Conservation (phyloP, 2,329 filamentous ascomycete genomes). For the Trichoderma aggressivum region DNA sequence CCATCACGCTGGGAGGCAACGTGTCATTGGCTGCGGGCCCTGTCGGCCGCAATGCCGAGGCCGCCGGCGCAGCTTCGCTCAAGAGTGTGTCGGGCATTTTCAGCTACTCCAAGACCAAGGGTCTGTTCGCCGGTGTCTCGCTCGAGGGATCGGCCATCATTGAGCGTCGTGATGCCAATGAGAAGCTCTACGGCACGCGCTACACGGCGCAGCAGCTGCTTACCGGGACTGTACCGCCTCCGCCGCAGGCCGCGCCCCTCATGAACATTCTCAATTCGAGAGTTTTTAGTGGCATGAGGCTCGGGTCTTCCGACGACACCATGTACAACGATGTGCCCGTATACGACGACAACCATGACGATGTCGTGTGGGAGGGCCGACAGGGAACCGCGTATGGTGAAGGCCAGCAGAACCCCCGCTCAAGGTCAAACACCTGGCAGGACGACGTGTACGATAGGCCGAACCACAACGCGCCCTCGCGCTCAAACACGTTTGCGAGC, state of each 20-base stretch:
- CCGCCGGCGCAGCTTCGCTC: slow-evolving; percentile 86
- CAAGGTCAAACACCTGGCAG: slow-evolving; percentile 67
- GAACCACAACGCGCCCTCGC: slow-evolving; percentile 38
- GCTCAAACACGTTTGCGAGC: slow-evolving; percentile 51
- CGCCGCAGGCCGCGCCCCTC: slow-evolving; percentile 77
- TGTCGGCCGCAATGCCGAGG: slow-evolving; percentile 91
- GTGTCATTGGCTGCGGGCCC: slow-evolving; percentile 94
- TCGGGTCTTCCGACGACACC: slow-evolving; percentile 47
- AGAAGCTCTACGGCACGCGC: slow-evolving; percentile 86
- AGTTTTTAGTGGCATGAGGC: slow-evolving; percentile 68
- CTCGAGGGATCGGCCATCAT: slow-evolving; percentile 91
- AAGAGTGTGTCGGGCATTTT: slow-evolving; percentile 90
- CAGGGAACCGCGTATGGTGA: slow-evolving; percentile 69
- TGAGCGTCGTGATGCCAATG: slow-evolving; percentile 92
- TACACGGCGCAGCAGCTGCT: slow-evolving; percentile 81
- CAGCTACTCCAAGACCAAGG: slow-evolving; percentile 97
- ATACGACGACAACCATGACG: slow-evolving; percentile 79
- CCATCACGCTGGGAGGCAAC: slow-evolving; percentile 89
- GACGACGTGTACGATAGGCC: slow-evolving; percentile 70
- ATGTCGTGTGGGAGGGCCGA: slow-evolving; percentile 78
- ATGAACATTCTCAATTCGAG: slow-evolving; percentile 82
- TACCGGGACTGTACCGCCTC: slow-evolving; percentile 71
- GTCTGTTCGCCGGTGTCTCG: slow-evolving; percentile 91
- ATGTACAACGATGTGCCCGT: slow-evolving; percentile 95
- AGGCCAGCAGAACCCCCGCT: slow-evolving; percentile 43